Conservation (phyloP, 106 monocot species). For the Apostasia ramifera region DNA sequence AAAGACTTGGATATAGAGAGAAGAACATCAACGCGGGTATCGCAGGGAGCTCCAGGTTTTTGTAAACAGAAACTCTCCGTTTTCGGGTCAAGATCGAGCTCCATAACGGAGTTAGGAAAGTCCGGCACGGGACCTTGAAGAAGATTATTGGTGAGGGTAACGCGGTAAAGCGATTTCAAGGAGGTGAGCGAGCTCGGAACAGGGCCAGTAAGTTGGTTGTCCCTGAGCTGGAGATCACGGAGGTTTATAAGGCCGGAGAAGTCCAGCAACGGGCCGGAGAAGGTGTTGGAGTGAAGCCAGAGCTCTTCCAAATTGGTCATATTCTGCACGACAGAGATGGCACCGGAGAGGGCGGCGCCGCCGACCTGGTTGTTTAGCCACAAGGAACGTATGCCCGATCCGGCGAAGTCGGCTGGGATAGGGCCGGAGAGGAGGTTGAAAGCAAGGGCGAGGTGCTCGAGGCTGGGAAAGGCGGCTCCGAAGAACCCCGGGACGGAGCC, state of each 20-base stretch:
- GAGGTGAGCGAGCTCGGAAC: conserved; percentile 27
- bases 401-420: conserved; percentile 2
- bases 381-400: conserved; percentile 25
- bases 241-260: conserved; percentile 29
- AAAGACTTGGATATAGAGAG: conserved; percentile 23
- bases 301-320: conserved; percentile 41
- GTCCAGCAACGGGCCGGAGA: conserved; percentile 56
- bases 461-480: conserved; percentile 24
- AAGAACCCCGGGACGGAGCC: conserved; percentile 34
- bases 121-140: conserved; percentile 45
- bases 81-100: conserved; percentile 22
- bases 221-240: conserved; percentile 40
- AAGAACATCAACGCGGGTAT: conserved; percentile 31
- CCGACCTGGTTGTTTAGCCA: conserved; percentile 59
- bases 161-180: conserved; percentile 12
- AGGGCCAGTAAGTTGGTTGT: conserved; percentile 46
- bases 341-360: conserved; percentile 21
- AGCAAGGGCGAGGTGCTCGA: conserved; percentile 26
- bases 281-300: conserved; percentile 56
- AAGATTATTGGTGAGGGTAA: conserved; percentile 44
- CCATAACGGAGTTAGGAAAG: conserved; percentile 11
- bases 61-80: conserved; percentile 49
- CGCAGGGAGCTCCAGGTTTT: conserved; percentile 29
- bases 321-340: conserved; percentile 27
- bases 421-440: conserved; percentile 26